Evolutionary conservation across 2,329 filamentous ascomycete species (phyloP), one percentile per base, ranked within the genome.

Genomic region (Fusarium continuum): DNA sequence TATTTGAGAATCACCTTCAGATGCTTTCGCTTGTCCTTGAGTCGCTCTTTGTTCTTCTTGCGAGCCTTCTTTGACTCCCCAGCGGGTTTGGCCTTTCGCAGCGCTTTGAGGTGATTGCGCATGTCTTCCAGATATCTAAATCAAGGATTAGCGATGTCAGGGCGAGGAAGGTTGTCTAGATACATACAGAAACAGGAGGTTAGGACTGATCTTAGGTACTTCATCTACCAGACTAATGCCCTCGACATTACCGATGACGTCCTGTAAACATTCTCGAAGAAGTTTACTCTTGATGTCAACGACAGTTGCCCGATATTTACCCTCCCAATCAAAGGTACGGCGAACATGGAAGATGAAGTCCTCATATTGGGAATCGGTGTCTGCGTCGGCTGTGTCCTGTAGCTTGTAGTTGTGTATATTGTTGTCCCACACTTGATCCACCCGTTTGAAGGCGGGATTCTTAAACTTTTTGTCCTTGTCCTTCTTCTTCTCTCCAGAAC

Each of bases 231-330:
- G 77, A 64, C 88, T 93, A 35, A 96, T 83, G 14, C 91, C 75
- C 34, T 74, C 70, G 32, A 75, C 67, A 23, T 74, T 72, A 6
- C 75, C 74, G 4, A 78, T 76, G 34, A 77, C 71, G 36, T 78
- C 75, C 45, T 77, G 75, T 26, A 78, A 80, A 19, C 86, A 88
- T 61, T 92, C 88, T 8, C 89, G 88, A 4, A 97, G 81, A 14
- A 87, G 78, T 67, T 92, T 92, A 73, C 91, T 95, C 78, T 93
- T 95, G 75, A 97, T 91, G 65, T 96, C 92, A 43, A 97, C 87
- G 13, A 88, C 78, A 0, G 92, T 93, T 71, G 74, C 72, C 68
- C 86, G 82, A 69, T 91, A 93, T 70, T 92, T 92, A 61, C 92
- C 91, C 67, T 95, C 91, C 86, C 86, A 92, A 74, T 93, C 89